Conservation (phyloP, 2,329 filamentous ascomycete species). For the Fusarium paranaense region DNA sequence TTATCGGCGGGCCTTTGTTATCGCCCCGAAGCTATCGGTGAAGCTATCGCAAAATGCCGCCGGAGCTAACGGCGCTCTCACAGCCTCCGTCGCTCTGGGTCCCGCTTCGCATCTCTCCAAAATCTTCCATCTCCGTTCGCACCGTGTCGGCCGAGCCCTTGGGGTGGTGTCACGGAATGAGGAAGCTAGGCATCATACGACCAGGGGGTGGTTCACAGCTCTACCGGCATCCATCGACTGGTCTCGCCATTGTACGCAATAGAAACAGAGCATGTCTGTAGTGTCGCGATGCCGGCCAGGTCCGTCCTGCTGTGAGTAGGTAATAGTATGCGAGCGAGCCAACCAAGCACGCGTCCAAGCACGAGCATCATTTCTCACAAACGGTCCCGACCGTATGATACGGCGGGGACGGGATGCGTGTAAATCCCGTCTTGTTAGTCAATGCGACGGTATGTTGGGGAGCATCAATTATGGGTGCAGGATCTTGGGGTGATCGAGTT, state of each 20-base stretch:
- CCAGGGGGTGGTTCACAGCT: slow-evolving; percentile 10
- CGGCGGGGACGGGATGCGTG: background rate
- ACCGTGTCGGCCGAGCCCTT: slow-evolving; percentile 2
- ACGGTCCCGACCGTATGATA: slow-evolving; percentile 1
- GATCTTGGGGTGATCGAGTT: background rate
- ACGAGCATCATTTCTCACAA: background rate
- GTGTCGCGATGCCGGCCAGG: slow-evolving; percentile 16
- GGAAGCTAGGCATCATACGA: slow-evolving; percentile 15
- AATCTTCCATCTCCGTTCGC: slow-evolving; percentile 1
- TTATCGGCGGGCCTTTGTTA: background rate
- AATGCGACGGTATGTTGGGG: slow-evolving; percentile 2
- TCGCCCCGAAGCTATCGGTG: background rate
- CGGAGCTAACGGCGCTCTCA: background rate
- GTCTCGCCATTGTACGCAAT: slow-evolving; percentile 1
- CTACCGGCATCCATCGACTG: background rate
- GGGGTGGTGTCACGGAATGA: background rate
- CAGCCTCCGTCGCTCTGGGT: background rate
- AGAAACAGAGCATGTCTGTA: background rate
- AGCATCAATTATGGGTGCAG: background rate
- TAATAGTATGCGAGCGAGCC: background rate
- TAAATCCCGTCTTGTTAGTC: background rate
- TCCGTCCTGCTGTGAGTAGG: slow-evolving; percentile 8
- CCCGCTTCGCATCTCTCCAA: background rate
- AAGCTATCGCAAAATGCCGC: slow-evolving; percentile 2
- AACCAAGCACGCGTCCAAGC: too few species aligned